phyloP scores from a whole-genome alignment of 176 grass and related monocot genomes.

The Oryza rufipogon region DNA sequence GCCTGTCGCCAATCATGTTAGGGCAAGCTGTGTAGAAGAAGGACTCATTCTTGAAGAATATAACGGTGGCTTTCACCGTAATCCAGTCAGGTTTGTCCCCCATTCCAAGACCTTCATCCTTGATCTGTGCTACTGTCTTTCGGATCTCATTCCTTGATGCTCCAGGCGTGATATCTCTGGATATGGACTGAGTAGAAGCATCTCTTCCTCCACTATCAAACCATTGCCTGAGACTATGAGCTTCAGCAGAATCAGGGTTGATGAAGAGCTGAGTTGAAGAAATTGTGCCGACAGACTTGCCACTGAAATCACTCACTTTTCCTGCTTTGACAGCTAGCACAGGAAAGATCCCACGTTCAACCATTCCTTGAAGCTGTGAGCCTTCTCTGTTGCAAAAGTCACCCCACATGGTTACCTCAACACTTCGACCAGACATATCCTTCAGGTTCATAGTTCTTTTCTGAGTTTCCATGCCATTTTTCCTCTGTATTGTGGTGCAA shows the following conservation, averaged over 20 bases:
- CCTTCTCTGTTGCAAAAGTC: slow-evolving; percentile 97
- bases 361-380: slow-evolving; percentile 64
- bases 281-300: slow-evolving; percentile 92
- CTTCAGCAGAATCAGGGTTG: slow-evolving; percentile 79
- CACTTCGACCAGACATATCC: slow-evolving; percentile 81
- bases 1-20: slow-evolving; percentile 68
- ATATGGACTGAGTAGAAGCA: slow-evolving; percentile 79
- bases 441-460: slow-evolving; percentile 79
- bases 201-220: slow-evolving; percentile 82
- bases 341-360: slow-evolving; percentile 60
- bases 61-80: slow-evolving; percentile 73
- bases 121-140: slow-evolving; percentile 74
- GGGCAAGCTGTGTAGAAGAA: slow-evolving; percentile 93
- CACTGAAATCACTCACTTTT: slow-evolving; percentile 93
- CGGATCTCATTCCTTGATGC: slow-evolving; percentile 67
- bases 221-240: slow-evolving; percentile 74
- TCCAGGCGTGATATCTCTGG: slow-evolving; percentile 66
- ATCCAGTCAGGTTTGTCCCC: slow-evolving; percentile 82
- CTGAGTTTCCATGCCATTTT: slow-evolving; percentile 94
- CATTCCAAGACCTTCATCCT: slow-evolving; percentile 85
- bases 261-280: slow-evolving; percentile 81
- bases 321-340: slow-evolving; percentile 83
- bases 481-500: slow-evolving; percentile 74
- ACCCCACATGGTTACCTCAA: slow-evolving; percentile 96
- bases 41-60: slow-evolving; percentile 81